Evolutionary conservation across 2,329 filamentous ascomycete genomes (phyloP), one percentile per base, ranked within the genome.

Genomic region (Calonectria hawksworthii): DNA sequence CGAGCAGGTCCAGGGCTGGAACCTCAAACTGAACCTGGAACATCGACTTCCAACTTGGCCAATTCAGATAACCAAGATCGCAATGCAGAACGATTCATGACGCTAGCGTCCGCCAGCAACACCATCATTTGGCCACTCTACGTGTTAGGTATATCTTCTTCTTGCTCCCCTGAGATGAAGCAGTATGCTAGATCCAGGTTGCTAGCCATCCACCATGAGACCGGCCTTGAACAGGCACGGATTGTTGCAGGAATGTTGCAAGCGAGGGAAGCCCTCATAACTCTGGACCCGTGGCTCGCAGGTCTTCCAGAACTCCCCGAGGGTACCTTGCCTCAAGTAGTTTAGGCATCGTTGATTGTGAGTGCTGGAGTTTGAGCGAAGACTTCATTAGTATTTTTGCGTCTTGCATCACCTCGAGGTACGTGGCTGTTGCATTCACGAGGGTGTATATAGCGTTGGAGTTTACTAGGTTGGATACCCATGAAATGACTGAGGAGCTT

Each of bases 71-170:
- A 80, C 44, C 77, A 80, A 18, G 83, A 84, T 26, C 78, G 85
- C 56, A 84, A 86, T 52, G 86, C 86, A 0, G 85, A 86, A 72
- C 84, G 88, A 30, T 88, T 89, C 79, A 86, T 90, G 86, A 86
- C 87, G 6, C 82, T 90, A 9, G 87, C 86, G 0, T 88, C 87
- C 11, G 85, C 87, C 1, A 88, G 87, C 30, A 88, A 88, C 75
- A 86, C 87, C 21, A 84, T 89, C 11, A 85, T 90, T 50, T 89
- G 88, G 88, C 88, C 88, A 6, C 83, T 90, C 4, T 90, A 88
- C 70, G 85, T 87, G 14, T 84, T 88, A 10, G 88, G 88, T 68
- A 86, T 88, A 80, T 88, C 87, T 26, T 87, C 87, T 0, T 86
- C 85, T 4, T 89, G 87, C 73, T 84, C 85, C 1, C 75, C 80